Conservation (phyloP, 495 filamentous ascomycete species). For the Aspergillus bridgeri region DNA sequence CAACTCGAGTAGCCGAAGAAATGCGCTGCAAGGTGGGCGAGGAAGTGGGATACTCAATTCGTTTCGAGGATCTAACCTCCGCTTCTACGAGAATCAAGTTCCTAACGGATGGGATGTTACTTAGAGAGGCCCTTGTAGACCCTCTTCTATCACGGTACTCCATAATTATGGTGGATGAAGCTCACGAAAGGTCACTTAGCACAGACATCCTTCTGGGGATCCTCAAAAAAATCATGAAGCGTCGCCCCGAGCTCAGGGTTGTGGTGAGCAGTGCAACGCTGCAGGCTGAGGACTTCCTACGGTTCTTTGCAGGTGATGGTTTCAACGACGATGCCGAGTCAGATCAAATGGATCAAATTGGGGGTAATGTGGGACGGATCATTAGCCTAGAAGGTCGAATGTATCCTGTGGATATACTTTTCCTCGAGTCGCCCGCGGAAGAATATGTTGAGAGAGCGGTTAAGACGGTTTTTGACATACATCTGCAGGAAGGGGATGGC, state of each 20-base stretch:
- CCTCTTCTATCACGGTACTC: conserved; percentile 90
- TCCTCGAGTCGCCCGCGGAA: conserved; percentile 74
- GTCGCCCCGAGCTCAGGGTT: conserved; percentile 78
- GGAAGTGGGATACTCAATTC: conserved; percentile 93
- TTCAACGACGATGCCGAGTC: conserved; percentile 33
- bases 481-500: conserved; percentile 77
- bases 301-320: conserved; percentile 67
- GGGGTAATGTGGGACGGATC: conserved; percentile 60
- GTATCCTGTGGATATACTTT: conserved; percentile 88
- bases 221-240: conserved; percentile 89
- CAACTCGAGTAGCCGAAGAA: conserved; percentile 87
- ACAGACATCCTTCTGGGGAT: conserved; percentile 90
- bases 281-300: conserved; percentile 83
- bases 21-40: conserved; percentile 87
- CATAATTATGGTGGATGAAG: conserved; percentile 98
- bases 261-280: conserved; percentile 93
- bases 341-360: conserved; percentile 40
- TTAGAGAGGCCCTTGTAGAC: conserved; percentile 91
- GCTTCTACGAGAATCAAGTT: conserved; percentile 89
- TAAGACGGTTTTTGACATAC: conserved; percentile 89
- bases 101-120: conserved; percentile 89
- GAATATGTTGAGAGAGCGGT: conserved; percentile 87
- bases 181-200: conserved; percentile 92
- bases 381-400: conserved; percentile 88
- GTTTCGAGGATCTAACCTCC: conserved; percentile 96